Evolutionary conservation across 768 basidiomycete genomes (phyloP).

Genomic region (Sarcodon aspratus): DNA sequence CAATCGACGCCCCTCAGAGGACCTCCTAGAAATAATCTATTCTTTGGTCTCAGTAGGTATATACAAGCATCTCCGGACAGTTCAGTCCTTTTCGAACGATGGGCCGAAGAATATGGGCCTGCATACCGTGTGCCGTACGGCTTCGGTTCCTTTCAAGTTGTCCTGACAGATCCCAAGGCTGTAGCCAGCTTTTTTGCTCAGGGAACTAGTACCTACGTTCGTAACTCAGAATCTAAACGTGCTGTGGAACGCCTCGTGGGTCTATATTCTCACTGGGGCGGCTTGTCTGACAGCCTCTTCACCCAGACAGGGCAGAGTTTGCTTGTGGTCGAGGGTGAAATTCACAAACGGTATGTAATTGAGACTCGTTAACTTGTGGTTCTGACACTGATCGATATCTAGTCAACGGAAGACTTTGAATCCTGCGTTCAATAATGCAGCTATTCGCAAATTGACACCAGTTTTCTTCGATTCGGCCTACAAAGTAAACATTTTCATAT

Average conservation of each 20-base stretch:
- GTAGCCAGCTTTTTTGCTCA: slow-evolving; percentile 36
- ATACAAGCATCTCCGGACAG: slow-evolving; percentile 18
- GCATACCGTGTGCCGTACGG: slow-evolving; percentile 27
- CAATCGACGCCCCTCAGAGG: slow-evolving; percentile 25
- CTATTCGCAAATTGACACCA: slow-evolving; percentile 31
- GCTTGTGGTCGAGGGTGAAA: slow-evolving; percentile 29
- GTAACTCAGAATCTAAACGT: slow-evolving; percentile 18
- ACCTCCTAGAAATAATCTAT: slow-evolving; percentile 27
- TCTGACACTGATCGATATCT: background rate
- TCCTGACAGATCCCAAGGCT: slow-evolving; percentile 27
- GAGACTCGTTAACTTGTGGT: slow-evolving; percentile 3
- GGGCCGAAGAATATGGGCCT: slow-evolving; percentile 36
- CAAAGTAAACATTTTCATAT: slow-evolving; percentile 30
- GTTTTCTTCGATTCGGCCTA: slow-evolving; percentile 42
- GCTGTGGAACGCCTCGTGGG: slow-evolving; percentile 28
- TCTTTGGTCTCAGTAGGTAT: slow-evolving; percentile 27
- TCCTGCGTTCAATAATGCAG: slow-evolving; percentile 41
- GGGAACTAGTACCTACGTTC: slow-evolving; percentile 38
- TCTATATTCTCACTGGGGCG: background rate
- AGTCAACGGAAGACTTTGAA: slow-evolving; percentile 40
- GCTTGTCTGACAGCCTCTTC: too few species aligned
- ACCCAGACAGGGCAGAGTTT: slow-evolving; percentile 23
- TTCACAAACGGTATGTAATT: slow-evolving; percentile 24
- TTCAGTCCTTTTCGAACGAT: slow-evolving; percentile 28
- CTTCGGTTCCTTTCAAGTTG: slow-evolving; percentile 8